Percentiles rank a stretch among this genome's conserved stretches.
phyloP scores from a whole-genome alignment of 2,329 filamentous ascomycete genomes.

The Sporothrix dimorphospora region DNA sequence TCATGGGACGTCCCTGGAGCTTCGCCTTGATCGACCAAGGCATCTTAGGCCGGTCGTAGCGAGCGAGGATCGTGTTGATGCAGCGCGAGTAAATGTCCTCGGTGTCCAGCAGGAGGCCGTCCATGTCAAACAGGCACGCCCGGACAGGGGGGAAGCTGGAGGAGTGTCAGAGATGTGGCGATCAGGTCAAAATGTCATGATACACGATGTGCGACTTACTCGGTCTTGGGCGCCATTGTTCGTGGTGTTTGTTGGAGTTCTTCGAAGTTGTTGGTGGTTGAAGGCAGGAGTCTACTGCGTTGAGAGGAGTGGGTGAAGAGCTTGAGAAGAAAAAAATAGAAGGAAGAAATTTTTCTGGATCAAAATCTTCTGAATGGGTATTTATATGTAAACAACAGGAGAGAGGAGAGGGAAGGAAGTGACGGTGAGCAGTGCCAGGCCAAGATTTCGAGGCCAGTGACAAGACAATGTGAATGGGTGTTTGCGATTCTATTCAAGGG shows the following conservation, averaged over 20 bases:
- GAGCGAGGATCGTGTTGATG: slow-evolving; percentile 78
- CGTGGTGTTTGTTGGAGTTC: background rate
- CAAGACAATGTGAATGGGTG: slow-evolving; percentile 7
- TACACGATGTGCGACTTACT: slow-evolving; percentile 36
- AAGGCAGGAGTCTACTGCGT: background rate
- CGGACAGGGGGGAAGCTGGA: slow-evolving; percentile 72
- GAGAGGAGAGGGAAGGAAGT: background rate
- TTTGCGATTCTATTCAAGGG: background rate
- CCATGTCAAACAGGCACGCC: slow-evolving; percentile 98
- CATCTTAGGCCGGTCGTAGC: slow-evolving; percentile 73
- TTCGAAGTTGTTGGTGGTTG: background rate
- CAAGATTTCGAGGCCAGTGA: background rate
- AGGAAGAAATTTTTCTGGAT: background rate
- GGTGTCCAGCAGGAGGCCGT: slow-evolving; percentile 90
- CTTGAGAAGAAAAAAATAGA: background rate
- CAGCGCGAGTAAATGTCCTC: slow-evolving; percentile 87
- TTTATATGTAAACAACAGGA: slow-evolving; percentile 18
- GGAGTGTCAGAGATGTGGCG: background rate
- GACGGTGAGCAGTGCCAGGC: background rate
- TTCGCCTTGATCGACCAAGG: slow-evolving; percentile 95
- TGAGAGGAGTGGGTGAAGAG: background rate
- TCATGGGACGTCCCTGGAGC: slow-evolving; percentile 64
- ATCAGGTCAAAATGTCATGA: no score
- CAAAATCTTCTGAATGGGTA: background rate
- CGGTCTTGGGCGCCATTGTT: slow-evolving; percentile 40